A percentile compares a stretch with the other conserved stretches of the same genome.
phyloP scores from a whole-genome alignment of 768 basidiomycete genomes.

The Suillus hirtellus region DNA sequence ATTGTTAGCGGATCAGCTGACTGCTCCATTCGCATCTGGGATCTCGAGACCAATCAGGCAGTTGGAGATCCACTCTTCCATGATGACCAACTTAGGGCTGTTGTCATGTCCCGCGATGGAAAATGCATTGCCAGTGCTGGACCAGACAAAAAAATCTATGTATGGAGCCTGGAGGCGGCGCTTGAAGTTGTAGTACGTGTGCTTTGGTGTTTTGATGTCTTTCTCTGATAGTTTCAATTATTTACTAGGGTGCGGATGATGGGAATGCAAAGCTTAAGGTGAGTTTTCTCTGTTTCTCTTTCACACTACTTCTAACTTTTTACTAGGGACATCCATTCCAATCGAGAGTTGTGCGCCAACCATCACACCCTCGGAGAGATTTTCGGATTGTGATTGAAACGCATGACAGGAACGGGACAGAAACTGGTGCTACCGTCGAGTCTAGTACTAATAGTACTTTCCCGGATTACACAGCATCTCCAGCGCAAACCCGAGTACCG shows the following conservation, averaged over 20 bases:
- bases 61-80: slow-evolving; percentile 57
- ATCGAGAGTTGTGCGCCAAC: background rate
- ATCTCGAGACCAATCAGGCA: background rate
- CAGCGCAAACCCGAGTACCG: slow-evolving; percentile 54
- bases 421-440: slow-evolving; percentile 47
- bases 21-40: background rate
- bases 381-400: slow-evolving; percentile 38
- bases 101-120: slow-evolving; percentile 81
- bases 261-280: background rate
- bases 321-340: background rate
- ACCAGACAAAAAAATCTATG: slow-evolving; percentile 66
- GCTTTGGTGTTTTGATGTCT: background rate
- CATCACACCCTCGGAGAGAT: slow-evolving; percentile 44
- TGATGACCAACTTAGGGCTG: slow-evolving; percentile 67
- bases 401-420: slow-evolving; percentile 51
- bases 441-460: slow-evolving; percentile 30
- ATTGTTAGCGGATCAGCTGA: background rate
- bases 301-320: background rate
- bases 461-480: slow-evolving; percentile 54
- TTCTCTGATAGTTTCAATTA: background rate
- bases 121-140: slow-evolving; percentile 80
- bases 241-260: background rate
- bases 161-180: too few species aligned
- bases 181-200: background rate
- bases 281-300: background rate